Evolutionary conservation across 495 filamentous ascomycete species (phyloP), one percentile per base, ranked within the genome.

Genomic region (Amniculicola lignicola): DNA sequence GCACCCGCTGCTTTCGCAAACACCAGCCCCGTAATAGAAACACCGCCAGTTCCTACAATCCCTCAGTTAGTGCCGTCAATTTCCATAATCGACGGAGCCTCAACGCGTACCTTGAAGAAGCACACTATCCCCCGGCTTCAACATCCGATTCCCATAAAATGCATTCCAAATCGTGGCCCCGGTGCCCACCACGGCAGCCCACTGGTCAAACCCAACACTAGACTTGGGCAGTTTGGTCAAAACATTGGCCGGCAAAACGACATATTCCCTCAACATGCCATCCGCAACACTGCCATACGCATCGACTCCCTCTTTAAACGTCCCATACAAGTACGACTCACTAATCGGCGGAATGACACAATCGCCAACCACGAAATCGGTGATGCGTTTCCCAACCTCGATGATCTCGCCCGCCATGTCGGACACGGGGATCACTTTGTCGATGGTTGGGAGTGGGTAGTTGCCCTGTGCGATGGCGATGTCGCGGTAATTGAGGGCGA

Each of bases 41-140:
- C 67, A 18, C 67, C 67, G 21, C 67, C 67, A 0, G 67, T 70
- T 15, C 67, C 67, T 31, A n/a, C n/a, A n/a, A n/a, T n/a, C n/a
- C n/a, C n/a, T n/a, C n/a, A n/a, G n/a, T n/a, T n/a, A n/a, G n/a
- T n/a, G n/a, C n/a, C n/a, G n/a, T n/a, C n/a, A n/a, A n/a, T n/a
- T n/a, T n/a, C n/a, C n/a, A n/a, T n/a, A n/a, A n/a, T n/a, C n/a
- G n/a, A n/a, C n/a, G n/a, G n/a, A n/a, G n/a, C n/a, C n/a, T n/a
- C n/a, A n/a, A n/a, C n/a, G n/a, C n/a, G n/a, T n/a, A n/a, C n/a
- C n/a, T n/a, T 63, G 57, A 11, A 63, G 53, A 11, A 70, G 58
- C 3, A 70, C 63, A 2, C 57, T 70, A 46, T 64, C 51, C 7
- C 57, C 57, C 0, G 42, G 33, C 15, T 39, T 49, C 4, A 61